Evolutionary conservation across 768 basidiomycete genomes (phyloP), one percentile per base, ranked within the genome.

Genomic region (Thelephora ganbajun): DNA sequence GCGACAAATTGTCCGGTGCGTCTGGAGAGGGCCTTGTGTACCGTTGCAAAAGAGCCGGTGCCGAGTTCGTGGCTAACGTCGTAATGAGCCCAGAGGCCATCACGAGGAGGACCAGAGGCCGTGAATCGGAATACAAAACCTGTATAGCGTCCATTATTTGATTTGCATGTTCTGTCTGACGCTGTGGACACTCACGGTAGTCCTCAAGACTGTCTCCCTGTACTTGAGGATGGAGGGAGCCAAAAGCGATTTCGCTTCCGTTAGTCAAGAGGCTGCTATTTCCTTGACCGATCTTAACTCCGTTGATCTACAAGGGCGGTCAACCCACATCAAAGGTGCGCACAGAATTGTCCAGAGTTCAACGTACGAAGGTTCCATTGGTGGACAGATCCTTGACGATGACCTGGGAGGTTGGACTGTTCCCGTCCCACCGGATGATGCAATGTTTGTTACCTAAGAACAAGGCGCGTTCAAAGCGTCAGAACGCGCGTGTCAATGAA

Each of bases 41-140:
- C 94, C 9, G 82, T 83, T 3, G 91, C 94, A 59, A 96, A 98
- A 2, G 88, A 80, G 7, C 94, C 94, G 55, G 81, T 83, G 46
- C 94, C 94, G 2, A 97, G 75, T 61, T 86, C 81, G 45, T 67
- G 61, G 30, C 70, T 68, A 35, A 86, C 57, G 52, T 86, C 83
- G 59, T 88, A 88, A 47, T 68, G 65, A 1, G 73, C 73, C 57
- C 80, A 76, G 9, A 88, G 62, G 2, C 79, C 80, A 3, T 67
- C 68, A 18, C 62, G 63, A 0, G 73, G 67, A 12, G 66, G 63
- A 0, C 73, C 70, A 23, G 59, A 65, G 5, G 80, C 79, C 11
- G 72, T 68, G 53, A 81, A 77, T 9, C 83, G 76, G 57, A 78
- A 88, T 45, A 88, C 75, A 58, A 77, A 86, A 11, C 82, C 83